These are phyloP conservation scores for Lactifluus echinatus DNA, from an alignment of 768 basidiomycete species.

Conservation along the genomic window DNA sequence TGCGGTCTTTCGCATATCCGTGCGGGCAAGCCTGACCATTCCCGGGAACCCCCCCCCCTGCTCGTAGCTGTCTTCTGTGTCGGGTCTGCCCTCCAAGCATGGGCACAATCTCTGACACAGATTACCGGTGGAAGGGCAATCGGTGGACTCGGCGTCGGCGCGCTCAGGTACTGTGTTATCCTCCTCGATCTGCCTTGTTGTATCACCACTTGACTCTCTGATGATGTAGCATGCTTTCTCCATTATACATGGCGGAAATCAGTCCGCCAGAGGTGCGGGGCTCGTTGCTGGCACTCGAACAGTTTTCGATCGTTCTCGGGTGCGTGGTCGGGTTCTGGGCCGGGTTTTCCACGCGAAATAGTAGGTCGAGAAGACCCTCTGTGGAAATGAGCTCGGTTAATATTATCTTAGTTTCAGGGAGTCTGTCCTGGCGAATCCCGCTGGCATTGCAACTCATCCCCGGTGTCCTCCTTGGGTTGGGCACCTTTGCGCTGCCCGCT, in stretches of 20 bases:
- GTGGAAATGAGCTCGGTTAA: not conserved
- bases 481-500: conserved; percentile 50
- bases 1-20: too few species aligned
- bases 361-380: conserved; percentile 33
- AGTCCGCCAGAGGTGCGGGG: conserved; percentile 73
- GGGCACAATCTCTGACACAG: conserved; percentile 45
- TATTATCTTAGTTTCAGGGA: conserved; percentile 42
- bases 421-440: conserved; percentile 70
- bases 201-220: not conserved
- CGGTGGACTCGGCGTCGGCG: conserved; percentile 74
- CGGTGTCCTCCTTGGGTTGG: conserved; percentile 54
- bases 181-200: not conserved
- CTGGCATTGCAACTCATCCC: conserved; percentile 65
- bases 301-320: conserved; percentile 71
- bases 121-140: conserved; percentile 64
- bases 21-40: too few species aligned
- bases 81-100: conserved; percentile 62
- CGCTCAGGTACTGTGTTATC: conserved; percentile 30
- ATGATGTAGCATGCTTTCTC: conserved; percentile 61
- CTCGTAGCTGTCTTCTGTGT: conserved; percentile 55
- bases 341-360: conserved; percentile 60
- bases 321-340: conserved; percentile 81
- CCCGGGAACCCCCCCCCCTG: too few species aligned
- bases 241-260: conserved; percentile 80
- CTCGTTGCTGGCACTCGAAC: conserved; percentile 71